Conservation (phyloP, 2,329 filamentous ascomycete genomes). For the Aspergillus candidus region DNA sequence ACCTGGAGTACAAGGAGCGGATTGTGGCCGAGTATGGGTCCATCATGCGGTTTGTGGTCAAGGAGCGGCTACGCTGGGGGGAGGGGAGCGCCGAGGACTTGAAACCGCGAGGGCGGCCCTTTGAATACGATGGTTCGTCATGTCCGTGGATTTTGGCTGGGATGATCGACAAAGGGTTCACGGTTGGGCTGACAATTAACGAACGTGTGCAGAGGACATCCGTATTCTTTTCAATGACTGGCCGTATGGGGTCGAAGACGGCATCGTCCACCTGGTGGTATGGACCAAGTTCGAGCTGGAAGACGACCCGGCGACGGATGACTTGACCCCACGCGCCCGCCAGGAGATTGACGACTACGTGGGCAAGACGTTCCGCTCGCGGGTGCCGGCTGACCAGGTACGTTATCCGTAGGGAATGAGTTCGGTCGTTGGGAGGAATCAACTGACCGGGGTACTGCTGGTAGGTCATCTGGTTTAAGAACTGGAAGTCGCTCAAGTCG, state of each 20-base stretch:
- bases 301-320: conserved; percentile 59
- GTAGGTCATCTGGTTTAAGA: conserved; percentile 80
- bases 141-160: not conserved
- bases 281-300: conserved; percentile 86
- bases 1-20: conserved; percentile 62
- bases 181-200: conserved; percentile 8
- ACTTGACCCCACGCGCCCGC: conserved; percentile 60
- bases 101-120: conserved; percentile 24
- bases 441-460: not conserved
- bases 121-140: conserved; percentile 31
- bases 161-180: not conserved
- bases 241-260: conserved; percentile 77
- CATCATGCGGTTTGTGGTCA: conserved; percentile 69
- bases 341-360: conserved; percentile 67
- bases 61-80: conserved; percentile 64
- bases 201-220: conserved; percentile 48
- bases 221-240: conserved; percentile 85
- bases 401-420: conserved; percentile 10
- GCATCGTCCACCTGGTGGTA: conserved; percentile 78
- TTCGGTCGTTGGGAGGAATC: not conserved
- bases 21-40: conserved; percentile 65
- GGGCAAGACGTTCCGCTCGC: conserved; percentile 55
- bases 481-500: conserved; percentile 79
- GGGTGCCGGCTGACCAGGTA: conserved; percentile 39
- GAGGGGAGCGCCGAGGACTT: conserved; percentile 36